A percentile compares a stretch with the other conserved stretches of the same genome.
These are phyloP conservation scores for Zangia roseola DNA, from an alignment of 768 basidiomycete species.

Conservation along the genomic window DNA sequence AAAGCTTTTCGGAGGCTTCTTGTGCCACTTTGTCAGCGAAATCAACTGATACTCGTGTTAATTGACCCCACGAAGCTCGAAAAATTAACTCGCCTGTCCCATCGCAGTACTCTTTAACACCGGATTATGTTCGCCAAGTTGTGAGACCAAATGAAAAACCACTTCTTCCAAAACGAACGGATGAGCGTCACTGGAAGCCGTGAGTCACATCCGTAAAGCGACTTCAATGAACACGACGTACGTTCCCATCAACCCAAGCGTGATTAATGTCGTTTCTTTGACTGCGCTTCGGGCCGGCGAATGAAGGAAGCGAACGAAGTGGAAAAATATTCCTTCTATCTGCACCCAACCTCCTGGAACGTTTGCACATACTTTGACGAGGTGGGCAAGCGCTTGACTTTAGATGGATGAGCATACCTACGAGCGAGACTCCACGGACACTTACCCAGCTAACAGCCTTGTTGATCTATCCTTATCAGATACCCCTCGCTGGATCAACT, in stretches of 20 bases:
- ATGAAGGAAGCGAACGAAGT: conserved; percentile 50
- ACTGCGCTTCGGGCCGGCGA: conserved; percentile 40
- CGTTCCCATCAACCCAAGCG: conserved; percentile 56
- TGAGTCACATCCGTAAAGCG: conserved; percentile 3
- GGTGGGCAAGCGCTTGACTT: conserved; percentile 46
- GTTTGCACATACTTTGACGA: conserved; percentile 44
- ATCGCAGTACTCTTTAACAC: conserved; percentile 68
- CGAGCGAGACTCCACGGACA: background rate
- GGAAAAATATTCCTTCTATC: conserved; percentile 42
- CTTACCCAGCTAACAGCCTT: conserved; percentile 70
- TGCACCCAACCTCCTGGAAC: conserved; percentile 33
- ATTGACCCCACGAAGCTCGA: background rate
- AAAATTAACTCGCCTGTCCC: conserved; percentile 50
- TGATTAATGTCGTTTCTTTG: conserved; percentile 64
- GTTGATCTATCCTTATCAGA: conserved; percentile 55
- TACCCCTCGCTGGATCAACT: conserved; percentile 49
- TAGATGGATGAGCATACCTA: conserved; percentile 11
- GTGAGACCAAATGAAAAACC: conserved; percentile 60
- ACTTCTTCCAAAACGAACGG: conserved; percentile 55
- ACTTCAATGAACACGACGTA: conserved; percentile 13
- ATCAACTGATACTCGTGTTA: conserved; percentile 46
- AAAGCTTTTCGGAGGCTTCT: conserved; percentile 63
- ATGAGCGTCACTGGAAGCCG: conserved; percentile 43
- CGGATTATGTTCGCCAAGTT: conserved; percentile 65
- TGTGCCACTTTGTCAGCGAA: conserved; percentile 52